Evolutionary conservation across 2,329 filamentous ascomycete species (phyloP).

Genomic region (Fusarium sp.): DNA sequence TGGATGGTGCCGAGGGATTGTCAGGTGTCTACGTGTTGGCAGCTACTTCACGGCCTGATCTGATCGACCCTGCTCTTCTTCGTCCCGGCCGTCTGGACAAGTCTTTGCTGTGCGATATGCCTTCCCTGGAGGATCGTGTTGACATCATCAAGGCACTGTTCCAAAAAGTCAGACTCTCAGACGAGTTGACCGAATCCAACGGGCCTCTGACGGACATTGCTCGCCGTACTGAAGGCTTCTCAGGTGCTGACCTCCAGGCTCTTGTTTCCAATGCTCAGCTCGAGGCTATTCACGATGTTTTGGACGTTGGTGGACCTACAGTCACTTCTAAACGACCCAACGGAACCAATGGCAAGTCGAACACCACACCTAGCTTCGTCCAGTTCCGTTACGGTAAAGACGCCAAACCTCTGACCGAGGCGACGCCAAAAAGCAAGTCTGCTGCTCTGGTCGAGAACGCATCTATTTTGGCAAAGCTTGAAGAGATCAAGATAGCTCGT

Average conservation of each 20-base stretch:
- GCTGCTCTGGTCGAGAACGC: conserved; percentile 77
- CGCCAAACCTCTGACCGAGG: conserved; percentile 53
- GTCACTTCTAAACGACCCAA: conserved; percentile 46
- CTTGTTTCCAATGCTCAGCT: conserved; percentile 96
- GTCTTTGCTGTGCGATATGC: conserved; percentile 90
- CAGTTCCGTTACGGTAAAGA: conserved; percentile 84
- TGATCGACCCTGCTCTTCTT: conserved; percentile 93
- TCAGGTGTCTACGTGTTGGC: conserved; percentile 96
- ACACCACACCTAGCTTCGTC: conserved; percentile 67
- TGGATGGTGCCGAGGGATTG: conserved; percentile 97
- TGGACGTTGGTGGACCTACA: conserved; percentile 66
- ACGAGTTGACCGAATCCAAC: conserved; percentile 67
- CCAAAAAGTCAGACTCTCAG: conserved; percentile 78
- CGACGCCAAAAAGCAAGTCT: conserved; percentile 59
- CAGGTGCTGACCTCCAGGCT: conserved; percentile 92
- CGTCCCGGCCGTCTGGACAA: conserved; percentile 94
- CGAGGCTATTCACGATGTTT: conserved; percentile 93
- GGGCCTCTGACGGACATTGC: conserved; percentile 78
- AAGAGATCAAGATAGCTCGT: conserved; percentile 77
- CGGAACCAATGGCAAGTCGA: conserved; percentile 44
- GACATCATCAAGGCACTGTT: conserved; percentile 91
- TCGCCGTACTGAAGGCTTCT: conserved; percentile 84
- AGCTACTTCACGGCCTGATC: conserved; percentile 89
- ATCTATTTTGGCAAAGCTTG: conserved; percentile 81
- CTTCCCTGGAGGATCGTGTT: conserved; percentile 78